Base-by-base conservation (phyloP, 441 rosid genomes). In the Populus tomentosa region DNA sequence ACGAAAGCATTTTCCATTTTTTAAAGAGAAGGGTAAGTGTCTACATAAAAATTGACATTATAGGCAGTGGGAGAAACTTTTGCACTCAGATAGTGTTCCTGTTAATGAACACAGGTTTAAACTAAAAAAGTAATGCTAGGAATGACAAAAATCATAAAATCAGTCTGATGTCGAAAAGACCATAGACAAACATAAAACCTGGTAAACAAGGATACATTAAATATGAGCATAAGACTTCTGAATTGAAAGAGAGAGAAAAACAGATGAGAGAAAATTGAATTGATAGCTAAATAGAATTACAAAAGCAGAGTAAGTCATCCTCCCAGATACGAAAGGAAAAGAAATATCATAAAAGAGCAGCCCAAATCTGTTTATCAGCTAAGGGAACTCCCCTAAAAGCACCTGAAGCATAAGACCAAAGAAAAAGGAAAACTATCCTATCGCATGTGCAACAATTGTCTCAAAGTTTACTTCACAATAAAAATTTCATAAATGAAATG, bases 211-310 rank as follows among this genome's bases (percentile, higher is more conserved):
- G 61, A 53, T 53, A 53, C 61, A 35, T 77, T 79, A 74, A 90
- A 77, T 13, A 82, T 75, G 72, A 87, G 89, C 50, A 50, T 14
- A 5, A 94, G 73, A 84, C 89, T 94, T 81, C 70, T 85, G 78
- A 88, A 84, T 4, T 46, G 18, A 46, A 46, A 46, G 18, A 14
- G 13, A n/a, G n/a, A 5, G 7, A 35, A 53, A 18, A 18, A 30
- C 32, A 53, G 21, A 53, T 18, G 3, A 18, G 61, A 53, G 61
- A 53, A 53, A 53, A 53, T 18, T 16, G 61, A 1, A 53, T 53
- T 53, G 61, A 53, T 53, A 53, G 0, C 61, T 53, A 53, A 53
- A 53, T 5, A 53, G 61, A 53, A 53, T 16, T 16, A 16, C 21
- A 1, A 53, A 6, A 53, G 61, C 61, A 18, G 21, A 18, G 21